Evolutionary conservation across 1,284 basidiomycete species (phyloP), one percentile per base, ranked within the genome.

Genomic region (Leucoagaricus sp.): DNA sequence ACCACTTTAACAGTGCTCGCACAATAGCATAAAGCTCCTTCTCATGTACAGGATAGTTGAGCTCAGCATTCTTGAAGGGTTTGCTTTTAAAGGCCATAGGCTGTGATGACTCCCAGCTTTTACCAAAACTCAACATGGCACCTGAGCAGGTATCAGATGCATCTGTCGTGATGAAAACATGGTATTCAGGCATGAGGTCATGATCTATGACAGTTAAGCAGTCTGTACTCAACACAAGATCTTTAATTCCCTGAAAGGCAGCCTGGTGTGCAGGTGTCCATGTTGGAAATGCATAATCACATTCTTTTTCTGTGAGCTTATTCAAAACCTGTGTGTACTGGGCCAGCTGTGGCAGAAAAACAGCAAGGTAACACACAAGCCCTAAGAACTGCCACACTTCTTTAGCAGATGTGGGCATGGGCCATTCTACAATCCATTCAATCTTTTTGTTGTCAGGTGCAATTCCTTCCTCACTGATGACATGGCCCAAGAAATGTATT

Each of bases 11-110:
- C 0, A 78, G 59, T 0, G 72, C 69, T 0, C 61, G 41, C 0
- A 77, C 59, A 7, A 77, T 72, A 0, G 71, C 72, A 0, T 77
- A 59, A 75, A n/a, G n/a, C n/a, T n/a, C n/a, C n/a, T n/a, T n/a
- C n/a, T n/a, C n/a, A n/a, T n/a, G n/a, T n/a, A n/a, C 66, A 0
- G 69, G 69, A 45, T 77, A 78, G 49, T 75, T 74, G 0, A 69
- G 61, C 41, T 74, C 60, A 0, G 73, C 71, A 0, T 50, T 52
- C 5, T 63, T 68, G n/a, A 76, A 61, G 0, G 61, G 56, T 15
- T 40, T 49, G 0, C 70, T 75, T 29, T 74, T 67, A 46, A 66
- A 77, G 0, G 70, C 72, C 0, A 74, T 72, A 0, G 69, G 74
- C 0, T 63, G 48, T 0, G 68, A 65, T 0, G 66, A 59, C 34